A percentile compares a stretch with the other conserved stretches of the same genome.
Conservation (phyloP, 2,329 filamentous ascomycete species). For the Colletotrichum sp. region DNA sequence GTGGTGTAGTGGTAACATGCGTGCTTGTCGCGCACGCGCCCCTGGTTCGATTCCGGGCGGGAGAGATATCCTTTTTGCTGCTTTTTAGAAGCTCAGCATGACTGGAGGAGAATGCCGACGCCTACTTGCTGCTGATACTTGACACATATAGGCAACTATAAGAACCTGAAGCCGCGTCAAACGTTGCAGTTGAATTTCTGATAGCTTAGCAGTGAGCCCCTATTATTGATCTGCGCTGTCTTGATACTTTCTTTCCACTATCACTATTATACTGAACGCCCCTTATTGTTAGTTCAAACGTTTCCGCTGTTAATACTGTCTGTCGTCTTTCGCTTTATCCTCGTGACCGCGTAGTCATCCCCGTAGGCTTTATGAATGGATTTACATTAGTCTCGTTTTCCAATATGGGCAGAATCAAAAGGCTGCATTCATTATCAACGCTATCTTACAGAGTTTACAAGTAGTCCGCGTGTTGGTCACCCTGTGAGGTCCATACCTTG, state of each 20-base stretch:
- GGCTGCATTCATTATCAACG: background rate
- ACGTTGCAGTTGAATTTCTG: background rate
- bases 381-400: background rate
- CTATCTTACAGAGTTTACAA: background rate
- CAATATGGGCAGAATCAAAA: background rate
- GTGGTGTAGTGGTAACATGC: background rate
- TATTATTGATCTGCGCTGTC: background rate
- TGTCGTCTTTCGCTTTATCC: background rate
- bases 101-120: background rate
- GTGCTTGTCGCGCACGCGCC: background rate
- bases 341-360: background rate
- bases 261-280: background rate
- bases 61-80: background rate
- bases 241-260: background rate
- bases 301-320: background rate
- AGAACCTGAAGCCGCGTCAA: accelerated
- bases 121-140: background rate
- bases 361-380: background rate
- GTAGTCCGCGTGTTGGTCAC: background rate
- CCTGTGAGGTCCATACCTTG: background rate
- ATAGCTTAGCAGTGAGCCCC: no score
- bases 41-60: background rate
- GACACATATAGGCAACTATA: background rate
- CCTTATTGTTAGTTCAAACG: background rate
- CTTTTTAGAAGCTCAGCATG: background rate